Evolutionary conservation across 805 yeast genomes (phyloP).

Genomic region (Saccharomycopsis sp.): DNA sequence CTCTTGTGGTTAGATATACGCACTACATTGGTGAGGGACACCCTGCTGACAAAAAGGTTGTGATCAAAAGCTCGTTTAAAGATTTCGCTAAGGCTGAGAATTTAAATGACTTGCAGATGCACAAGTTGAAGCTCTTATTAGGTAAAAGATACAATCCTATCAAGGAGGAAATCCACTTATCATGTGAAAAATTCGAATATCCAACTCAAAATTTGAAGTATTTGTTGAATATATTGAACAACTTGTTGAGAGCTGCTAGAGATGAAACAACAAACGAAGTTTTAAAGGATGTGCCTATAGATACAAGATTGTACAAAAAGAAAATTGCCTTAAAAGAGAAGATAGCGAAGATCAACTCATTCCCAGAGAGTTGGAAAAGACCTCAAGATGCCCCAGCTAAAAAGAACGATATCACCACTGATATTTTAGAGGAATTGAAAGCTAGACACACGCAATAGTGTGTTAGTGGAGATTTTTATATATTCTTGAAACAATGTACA

Average conservation of each 20-base stretch:
- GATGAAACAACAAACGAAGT: conserved; percentile 41
- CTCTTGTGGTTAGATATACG: conserved; percentile 63
- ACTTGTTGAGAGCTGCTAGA: conserved; percentile 58
- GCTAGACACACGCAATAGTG: background rate
- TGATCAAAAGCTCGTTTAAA: conserved; percentile 37
- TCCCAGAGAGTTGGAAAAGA: conserved; percentile 77
- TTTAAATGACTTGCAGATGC: conserved; percentile 46
- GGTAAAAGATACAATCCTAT: conserved; percentile 68
- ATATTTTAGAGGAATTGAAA: conserved; percentile 3
- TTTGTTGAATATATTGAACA: conserved; percentile 56
- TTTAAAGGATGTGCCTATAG: conserved; percentile 75
- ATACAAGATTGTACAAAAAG: conserved; percentile 51
- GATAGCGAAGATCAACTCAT: conserved; percentile 35
- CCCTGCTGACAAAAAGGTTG: conserved; percentile 67
- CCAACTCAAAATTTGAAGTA: conserved; percentile 82
- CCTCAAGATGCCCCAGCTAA: conserved; percentile 63
- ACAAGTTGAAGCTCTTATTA: conserved; percentile 72
- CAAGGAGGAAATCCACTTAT: conserved; percentile 54
- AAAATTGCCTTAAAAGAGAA: conserved; percentile 33
- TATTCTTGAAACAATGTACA: background rate
- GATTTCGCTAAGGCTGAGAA: conserved; percentile 36
- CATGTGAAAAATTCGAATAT: conserved; percentile 59
- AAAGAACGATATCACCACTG: conserved; percentile 18
- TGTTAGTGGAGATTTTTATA: background rate
- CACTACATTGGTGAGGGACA: conserved; percentile 67